Conservation (phyloP, 768 basidiomycete species). For the Calocybe indica region DNA sequence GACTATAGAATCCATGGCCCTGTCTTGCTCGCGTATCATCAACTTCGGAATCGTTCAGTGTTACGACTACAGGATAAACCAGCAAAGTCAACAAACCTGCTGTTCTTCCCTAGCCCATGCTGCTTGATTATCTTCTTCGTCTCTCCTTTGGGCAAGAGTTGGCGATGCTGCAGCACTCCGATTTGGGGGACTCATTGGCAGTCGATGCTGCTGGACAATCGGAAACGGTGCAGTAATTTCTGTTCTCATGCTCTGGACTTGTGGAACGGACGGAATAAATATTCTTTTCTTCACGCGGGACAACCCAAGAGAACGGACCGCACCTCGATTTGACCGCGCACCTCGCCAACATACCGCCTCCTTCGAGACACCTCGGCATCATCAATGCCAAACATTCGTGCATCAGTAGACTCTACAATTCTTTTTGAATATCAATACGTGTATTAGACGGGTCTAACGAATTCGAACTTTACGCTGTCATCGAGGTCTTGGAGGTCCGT, state of each 20-base stretch:
- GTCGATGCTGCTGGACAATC: conserved; percentile 9
- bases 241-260: conserved; percentile 72
- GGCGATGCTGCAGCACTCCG: conserved; percentile 28
- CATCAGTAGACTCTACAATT: conserved; percentile 83
- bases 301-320: conserved; percentile 22
- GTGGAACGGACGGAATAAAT: conserved; percentile 23
- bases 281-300: conserved; percentile 3
- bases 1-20: conserved; percentile 80
- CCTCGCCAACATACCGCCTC: conserved; percentile 68
- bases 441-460: not conserved
- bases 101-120: conserved; percentile 87
- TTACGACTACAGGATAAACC: not conserved
- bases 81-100: conserved; percentile 41
- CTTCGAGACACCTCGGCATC: conserved; percentile 72
- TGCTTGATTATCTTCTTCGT: conserved; percentile 57
- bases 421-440: conserved; percentile 28
- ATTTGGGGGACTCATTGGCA: conserved; percentile 14
- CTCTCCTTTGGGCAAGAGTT: conserved; percentile 21
- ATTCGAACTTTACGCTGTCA: conserved; percentile 80
- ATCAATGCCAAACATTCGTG: conserved; percentile 78
- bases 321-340: conserved; percentile 78
- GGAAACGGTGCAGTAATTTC: conserved; percentile 37
- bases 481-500: conserved; percentile 92
- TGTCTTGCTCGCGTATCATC: conserved; percentile 85
- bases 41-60: conserved; percentile 39